These are phyloP conservation scores for Lactarius akahatsu DNA, from an alignment of 768 basidiomycete genomes.

Conservation along the genomic window DNA sequence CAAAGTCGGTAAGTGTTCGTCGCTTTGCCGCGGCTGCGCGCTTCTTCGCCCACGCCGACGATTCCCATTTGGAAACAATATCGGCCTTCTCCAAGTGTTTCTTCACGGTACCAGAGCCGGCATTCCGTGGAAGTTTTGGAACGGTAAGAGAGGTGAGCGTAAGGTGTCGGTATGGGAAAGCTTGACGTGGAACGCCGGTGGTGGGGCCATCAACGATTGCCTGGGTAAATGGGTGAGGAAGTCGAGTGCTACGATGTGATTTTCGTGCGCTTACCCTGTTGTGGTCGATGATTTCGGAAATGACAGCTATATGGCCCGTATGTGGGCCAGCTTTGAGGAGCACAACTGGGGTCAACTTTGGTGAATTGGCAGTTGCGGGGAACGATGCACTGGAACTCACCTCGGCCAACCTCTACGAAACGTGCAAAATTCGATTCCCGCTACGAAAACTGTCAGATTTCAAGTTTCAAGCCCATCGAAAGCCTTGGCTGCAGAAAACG, in stretches of 20 bases:
- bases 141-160: constrained; percentile 86
- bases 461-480: background rate
- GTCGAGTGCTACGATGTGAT: background rate
- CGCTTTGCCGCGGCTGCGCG: constrained; percentile 71
- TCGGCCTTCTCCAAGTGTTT: constrained; percentile 87
- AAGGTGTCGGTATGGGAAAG: constrained; percentile 89
- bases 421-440: constrained; percentile 83
- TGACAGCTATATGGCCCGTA: constrained; percentile 88
- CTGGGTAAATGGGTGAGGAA: constrained; percentile 43
- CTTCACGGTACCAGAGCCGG: constrained; percentile 77
- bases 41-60: constrained; percentile 86
- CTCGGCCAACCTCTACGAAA: constrained; percentile 98
- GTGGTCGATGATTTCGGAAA: constrained; percentile 97
- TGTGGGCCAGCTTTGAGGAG: constrained; percentile 88
- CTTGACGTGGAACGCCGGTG: constrained; percentile 88
- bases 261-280: constrained; percentile 69
- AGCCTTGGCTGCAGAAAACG: background rate
- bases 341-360: constrained; percentile 55
- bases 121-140: constrained; percentile 81
- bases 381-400: constrained; percentile 41
- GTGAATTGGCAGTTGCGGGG: background rate
- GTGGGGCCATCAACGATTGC: constrained; percentile 94
- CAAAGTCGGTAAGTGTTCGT: constrained; percentile 84
- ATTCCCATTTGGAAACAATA: constrained; percentile 84
- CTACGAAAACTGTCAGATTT: constrained; percentile 7